Conservation (phyloP, 768 basidiomycete genomes). For the Daedalea quercina region DNA sequence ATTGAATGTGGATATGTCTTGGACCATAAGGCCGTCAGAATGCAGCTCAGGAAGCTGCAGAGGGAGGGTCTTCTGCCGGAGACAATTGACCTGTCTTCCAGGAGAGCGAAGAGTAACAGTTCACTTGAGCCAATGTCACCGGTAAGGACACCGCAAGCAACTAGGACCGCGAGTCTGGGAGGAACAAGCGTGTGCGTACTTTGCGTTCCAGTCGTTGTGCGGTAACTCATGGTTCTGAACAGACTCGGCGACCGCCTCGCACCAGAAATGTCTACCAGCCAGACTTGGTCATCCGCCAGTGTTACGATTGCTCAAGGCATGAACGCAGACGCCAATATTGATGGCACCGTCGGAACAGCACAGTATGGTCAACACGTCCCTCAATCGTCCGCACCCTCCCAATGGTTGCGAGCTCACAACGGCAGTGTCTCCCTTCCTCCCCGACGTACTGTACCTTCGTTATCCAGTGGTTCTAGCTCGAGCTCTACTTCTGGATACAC, state of each 20-base stretch:
- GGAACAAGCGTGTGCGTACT: too few species aligned
- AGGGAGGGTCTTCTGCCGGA: neutral
- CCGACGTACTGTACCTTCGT: neutral
- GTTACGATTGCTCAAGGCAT: too few species aligned
- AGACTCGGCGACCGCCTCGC: too few species aligned
- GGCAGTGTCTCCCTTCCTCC: neutral
- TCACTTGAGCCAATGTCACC: too few species aligned
- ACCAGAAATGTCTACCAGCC: too few species aligned
- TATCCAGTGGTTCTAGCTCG: neutral
- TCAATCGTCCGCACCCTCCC: neutral
- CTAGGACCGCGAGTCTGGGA: too few species aligned
- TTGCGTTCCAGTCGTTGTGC: too few species aligned
- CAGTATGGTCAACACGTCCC: neutral
- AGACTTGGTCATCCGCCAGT: too few species aligned
- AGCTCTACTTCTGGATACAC: neutral
- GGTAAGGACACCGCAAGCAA: too few species aligned
- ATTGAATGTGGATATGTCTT: conserved; percentile 9
- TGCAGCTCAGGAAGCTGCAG: neutral
- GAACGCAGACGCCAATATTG: too few species aligned
- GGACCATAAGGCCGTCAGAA: conserved; percentile 9
- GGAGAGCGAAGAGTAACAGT: neutral
- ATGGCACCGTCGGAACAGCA: too few species aligned
- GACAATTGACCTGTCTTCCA: neutral
- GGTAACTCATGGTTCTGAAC: too few species aligned
- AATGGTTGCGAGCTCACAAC: neutral